phyloP scores from a whole-genome alignment of 2,329 filamentous ascomycete species.

The Juglanconis oblonga region DNA sequence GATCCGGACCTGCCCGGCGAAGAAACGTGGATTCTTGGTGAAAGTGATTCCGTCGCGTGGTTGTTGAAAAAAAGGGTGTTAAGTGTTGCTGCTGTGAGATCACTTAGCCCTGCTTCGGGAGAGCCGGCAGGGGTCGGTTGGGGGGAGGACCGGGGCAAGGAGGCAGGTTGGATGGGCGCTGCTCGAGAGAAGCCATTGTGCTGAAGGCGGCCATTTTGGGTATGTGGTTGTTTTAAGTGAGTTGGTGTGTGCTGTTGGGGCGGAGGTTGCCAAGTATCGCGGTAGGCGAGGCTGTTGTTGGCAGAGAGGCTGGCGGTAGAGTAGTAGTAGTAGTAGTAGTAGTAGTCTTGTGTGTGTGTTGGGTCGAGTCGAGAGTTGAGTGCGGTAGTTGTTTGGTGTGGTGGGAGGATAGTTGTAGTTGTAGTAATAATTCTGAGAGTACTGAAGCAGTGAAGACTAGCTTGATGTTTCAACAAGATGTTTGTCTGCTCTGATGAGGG shows the following conservation, averaged over 20 bases:
- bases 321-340: background rate
- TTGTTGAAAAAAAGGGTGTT: background rate
- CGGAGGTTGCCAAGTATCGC: background rate
- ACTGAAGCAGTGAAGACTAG: background rate
- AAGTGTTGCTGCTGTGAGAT: background rate
- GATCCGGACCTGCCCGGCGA: background rate
- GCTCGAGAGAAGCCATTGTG: slow-evolving; percentile 26
- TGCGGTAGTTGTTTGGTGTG: background rate
- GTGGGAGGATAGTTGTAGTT: background rate
- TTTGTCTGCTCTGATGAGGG: slow-evolving; percentile 1
- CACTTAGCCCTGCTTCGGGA: slow-evolving; percentile 57
- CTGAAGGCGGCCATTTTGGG: slow-evolving; percentile 19
- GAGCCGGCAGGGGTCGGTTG: slow-evolving; percentile 61
- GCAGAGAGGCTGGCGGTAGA: background rate
- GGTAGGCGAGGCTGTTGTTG: slow-evolving; percentile 14
- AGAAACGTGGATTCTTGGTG: background rate
- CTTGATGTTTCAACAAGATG: background rate
- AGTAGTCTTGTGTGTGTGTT: background rate
- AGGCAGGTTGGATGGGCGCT: slow-evolving; percentile 64
- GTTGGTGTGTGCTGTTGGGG: background rate
- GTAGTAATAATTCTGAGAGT: background rate
- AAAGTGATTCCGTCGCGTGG: background rate
- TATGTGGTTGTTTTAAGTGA: background rate
- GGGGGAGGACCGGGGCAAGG: slow-evolving; percentile 66
- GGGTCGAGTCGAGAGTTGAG: background rate